phyloP scores from a whole-genome alignment of 2,329 filamentous ascomycete genomes.

The Cryphonectria radicalis region DNA sequence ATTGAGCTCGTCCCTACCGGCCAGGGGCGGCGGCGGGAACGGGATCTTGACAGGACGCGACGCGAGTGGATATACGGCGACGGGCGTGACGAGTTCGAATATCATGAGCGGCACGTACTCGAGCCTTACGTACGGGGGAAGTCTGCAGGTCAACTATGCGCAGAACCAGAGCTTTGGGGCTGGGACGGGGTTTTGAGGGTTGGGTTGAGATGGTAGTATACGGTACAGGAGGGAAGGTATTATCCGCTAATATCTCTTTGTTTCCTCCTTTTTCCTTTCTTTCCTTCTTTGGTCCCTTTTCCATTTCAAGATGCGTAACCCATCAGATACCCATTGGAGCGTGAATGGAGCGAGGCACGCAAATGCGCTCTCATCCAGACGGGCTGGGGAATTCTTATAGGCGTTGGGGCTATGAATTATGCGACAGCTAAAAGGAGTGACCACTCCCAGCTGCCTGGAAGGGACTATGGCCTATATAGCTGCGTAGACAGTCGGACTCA shows the following conservation, averaged over 20 bases:
- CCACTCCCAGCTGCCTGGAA: too few relatives aligned
- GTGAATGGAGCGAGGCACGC: background rate
- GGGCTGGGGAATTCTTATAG: background rate
- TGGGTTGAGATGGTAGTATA: background rate
- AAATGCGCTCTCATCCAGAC: background rate
- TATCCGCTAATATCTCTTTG: background rate
- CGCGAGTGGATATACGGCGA: conserved; percentile 29
- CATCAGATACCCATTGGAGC: background rate
- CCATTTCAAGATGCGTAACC: background rate
- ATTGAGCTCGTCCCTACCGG: background rate
- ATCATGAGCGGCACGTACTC: conserved; percentile 27
- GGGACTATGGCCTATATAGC: too few relatives aligned
- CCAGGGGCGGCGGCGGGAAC: background rate
- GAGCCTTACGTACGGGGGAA: conserved; percentile 30
- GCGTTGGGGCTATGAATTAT: background rate
- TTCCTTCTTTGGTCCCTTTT: background rate
- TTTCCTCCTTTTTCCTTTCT: background rate
- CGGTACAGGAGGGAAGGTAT: background rate
- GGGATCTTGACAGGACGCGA: conserved; percentile 25
- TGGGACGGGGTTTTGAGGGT: background rate
- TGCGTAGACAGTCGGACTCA: too few relatives aligned
- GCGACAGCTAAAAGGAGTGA: too few relatives aligned
- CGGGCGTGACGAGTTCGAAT: conserved; percentile 23
- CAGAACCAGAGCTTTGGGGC: conserved; percentile 25
- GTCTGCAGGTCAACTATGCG: conserved; percentile 29